Base-by-base conservation (phyloP, 2,329 filamentous ascomycete genomes). In the Verticillium nonalfalfae region DNA sequence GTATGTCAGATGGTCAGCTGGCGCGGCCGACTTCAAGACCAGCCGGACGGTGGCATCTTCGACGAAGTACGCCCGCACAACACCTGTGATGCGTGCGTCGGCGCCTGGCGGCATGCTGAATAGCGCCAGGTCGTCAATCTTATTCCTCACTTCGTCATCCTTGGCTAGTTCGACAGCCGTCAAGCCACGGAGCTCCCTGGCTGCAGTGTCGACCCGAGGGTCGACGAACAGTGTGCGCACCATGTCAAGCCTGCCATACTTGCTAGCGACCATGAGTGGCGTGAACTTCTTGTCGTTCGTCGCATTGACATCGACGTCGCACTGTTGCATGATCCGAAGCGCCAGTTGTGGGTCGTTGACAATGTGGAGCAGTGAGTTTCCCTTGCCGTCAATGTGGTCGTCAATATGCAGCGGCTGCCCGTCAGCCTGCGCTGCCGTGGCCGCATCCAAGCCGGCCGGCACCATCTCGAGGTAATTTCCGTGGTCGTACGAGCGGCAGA, bases 151-250 rank as follows among this genome's bases (percentile, higher is more conserved):
- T 67, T 99, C 95, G 71, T 99, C 95, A 69, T 99, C 96, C 73
- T 99, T 99, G 58, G 96, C 95, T 56, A 99, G 82, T 74, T 99
- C 95, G 7, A 98, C 93, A 7, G 95, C 95, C 7, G 94, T 97
- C 68, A 99, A 80, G 0, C 95, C 95, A 62, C 95, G 86, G 15
- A 91, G 77, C 72, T 99, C 96, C 73, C 90, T 90, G 35, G 93
- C 86, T 52, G 89, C 87, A 14, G 94, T 77, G 71, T 99, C 95
- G 4, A 97, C 92, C 67, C 96, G 82, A 31, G 91, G 85, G 71
- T 99, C 95, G 52, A 89, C 85, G 73, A 96, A 98, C 6, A 99
- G 81, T 10, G 89, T 88, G 62, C 93, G 84, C 18, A 99, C 94
- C 81, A 97, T 91, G 68, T 98, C 95, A 60, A 96, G 90, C 64